These are phyloP conservation scores for Xylaria acuta DNA, from an alignment of 495 filamentous ascomycete species.

Conservation along the genomic window DNA sequence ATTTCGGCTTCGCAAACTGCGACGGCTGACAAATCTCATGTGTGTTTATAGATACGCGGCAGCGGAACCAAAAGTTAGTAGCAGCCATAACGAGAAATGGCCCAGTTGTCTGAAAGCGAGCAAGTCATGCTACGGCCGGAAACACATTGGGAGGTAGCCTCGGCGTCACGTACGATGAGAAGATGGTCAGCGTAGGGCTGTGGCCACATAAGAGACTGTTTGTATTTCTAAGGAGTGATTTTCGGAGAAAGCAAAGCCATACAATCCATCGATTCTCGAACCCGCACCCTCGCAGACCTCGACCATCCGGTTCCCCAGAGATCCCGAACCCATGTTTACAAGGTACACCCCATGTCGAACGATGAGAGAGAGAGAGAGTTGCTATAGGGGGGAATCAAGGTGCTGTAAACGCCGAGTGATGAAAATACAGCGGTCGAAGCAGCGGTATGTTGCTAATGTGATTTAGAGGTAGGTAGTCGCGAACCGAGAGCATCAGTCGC, in stretches of 20 bases:
- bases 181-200: not conserved
- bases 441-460: constrained; percentile 14
- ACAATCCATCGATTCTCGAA: constrained; percentile 2
- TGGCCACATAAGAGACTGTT: constrained; percentile 12
- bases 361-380: not conserved
- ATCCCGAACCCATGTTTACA: not conserved
- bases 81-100: not conserved
- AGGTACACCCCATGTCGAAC: not conserved
- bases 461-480: constrained; percentile 11
- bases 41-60: not conserved
- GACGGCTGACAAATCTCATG: too few species aligned
- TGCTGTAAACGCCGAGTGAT: constrained; percentile 4
- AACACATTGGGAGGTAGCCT: too few species aligned
- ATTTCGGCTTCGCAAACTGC: not conserved
- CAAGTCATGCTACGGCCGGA: not conserved
- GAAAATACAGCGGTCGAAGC: not conserved
- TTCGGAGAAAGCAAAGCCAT: not conserved
- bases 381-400: not conserved
- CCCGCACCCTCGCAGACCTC: not conserved
- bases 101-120: not conserved
- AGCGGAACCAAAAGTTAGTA: not conserved
- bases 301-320: not conserved
- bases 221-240: constrained; percentile 27
- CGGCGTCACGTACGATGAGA: not conserved
- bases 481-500: constrained; percentile 14